Percentiles rank a stretch among this genome's conserved stretches.
Conservation (phyloP, 169 alveolate species). For the Plasmodium yoelii region DNA sequence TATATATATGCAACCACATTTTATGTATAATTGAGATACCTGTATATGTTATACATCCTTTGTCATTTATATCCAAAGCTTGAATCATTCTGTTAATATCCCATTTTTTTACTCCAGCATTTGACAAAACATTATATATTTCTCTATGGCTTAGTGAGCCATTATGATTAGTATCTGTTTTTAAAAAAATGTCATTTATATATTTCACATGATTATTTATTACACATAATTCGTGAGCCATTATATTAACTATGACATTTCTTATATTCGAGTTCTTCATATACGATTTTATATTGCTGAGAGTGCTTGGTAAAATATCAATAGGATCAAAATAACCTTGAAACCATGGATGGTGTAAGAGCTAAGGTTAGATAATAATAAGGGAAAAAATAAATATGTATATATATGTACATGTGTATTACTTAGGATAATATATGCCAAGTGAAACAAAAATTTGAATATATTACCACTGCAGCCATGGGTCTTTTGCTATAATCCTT, state of each 20-base stretch:
- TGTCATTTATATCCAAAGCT: slow-evolving; percentile 66
- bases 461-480: slow-evolving; percentile 69
- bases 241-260: slow-evolving; percentile 59
- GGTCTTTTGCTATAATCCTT: slow-evolving; percentile 70
- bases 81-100: slow-evolving; percentile 70
- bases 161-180: slow-evolving; percentile 63
- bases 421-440: neutral
- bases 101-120: slow-evolving; percentile 74
- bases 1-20: neutral
- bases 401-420: neutral
- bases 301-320: slow-evolving; percentile 37
- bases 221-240: slow-evolving; percentile 75
- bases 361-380: slow-evolving; percentile 5
- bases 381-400: slow-evolving; percentile 6
- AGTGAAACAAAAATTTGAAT: slow-evolving; percentile 1
- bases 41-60: slow-evolving; percentile 62
- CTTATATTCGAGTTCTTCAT: slow-evolving; percentile 75
- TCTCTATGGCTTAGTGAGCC: slow-evolving; percentile 74
- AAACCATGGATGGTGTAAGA: slow-evolving; percentile 75
- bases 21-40: slow-evolving; percentile 6
- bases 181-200: slow-evolving; percentile 59
- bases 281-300: slow-evolving; percentile 65
- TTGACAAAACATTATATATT: slow-evolving; percentile 60
- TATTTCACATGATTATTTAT: slow-evolving; percentile 54
- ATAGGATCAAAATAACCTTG: slow-evolving; percentile 72